Conservation (phyloP, 371 early-diverging fungal species). For the Mucor circinelloides region DNA sequence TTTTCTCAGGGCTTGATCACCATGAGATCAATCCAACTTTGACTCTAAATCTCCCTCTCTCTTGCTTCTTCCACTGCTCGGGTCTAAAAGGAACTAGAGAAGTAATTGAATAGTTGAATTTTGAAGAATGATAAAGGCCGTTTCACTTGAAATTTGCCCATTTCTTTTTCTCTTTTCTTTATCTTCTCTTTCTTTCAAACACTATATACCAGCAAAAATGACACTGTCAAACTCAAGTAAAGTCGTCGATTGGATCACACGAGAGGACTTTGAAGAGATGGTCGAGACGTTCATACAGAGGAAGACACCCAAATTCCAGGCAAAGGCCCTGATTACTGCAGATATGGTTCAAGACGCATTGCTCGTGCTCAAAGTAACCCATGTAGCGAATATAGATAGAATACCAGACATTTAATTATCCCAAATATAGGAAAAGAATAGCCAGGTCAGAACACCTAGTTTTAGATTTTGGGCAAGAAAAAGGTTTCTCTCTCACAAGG, state of each 20-base stretch:
- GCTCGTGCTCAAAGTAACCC: neutral
- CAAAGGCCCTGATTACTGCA: neutral
- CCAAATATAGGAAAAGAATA: neutral
- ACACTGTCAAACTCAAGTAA: neutral
- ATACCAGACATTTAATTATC: neutral
- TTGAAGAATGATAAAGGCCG: neutral
- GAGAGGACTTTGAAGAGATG: conserved; percentile 4
- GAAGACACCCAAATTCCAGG: conserved; percentile 1
- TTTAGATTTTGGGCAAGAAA: conserved; percentile 2
- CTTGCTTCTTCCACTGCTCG: neutral
- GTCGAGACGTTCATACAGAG: neutral
- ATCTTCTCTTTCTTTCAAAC: neutral
- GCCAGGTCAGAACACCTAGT: neutral
- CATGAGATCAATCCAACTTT: neutral
- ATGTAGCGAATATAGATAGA: neutral
- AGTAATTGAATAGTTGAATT: neutral
- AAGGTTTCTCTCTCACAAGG: neutral
- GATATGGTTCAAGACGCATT: neutral
- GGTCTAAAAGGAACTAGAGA: neutral
- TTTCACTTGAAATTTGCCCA: neutral
- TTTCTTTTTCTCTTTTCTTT: neutral
- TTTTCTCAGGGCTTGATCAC: neutral
- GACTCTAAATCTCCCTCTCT: neutral
- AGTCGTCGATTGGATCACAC: neutral
- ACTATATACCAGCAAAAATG: neutral